Evolutionary conservation across 495 filamentous ascomycete genomes (phyloP).

Genomic region (Xylaria intraflava): DNA sequence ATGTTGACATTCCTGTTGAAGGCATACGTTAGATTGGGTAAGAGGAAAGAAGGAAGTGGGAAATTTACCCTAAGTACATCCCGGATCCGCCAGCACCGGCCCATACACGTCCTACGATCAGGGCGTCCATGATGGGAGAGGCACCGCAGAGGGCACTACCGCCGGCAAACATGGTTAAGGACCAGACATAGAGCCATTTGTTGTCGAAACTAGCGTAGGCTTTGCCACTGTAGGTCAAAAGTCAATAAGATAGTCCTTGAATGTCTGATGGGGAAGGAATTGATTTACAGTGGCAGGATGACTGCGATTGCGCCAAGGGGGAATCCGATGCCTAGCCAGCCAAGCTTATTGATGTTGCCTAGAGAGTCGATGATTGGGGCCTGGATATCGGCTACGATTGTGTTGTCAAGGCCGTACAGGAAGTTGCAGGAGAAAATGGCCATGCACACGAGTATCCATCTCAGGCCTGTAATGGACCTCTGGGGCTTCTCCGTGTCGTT

Average conservation of each 20-base stretch:
- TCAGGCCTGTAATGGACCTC: no score
- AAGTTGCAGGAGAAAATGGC: slow-evolving; percentile 43
- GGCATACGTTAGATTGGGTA: no score
- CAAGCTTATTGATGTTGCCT: slow-evolving; percentile 39
- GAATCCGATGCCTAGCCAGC: slow-evolving; percentile 51
- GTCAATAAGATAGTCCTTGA: slow-evolving; percentile 38
- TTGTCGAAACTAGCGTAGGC: slow-evolving; percentile 45
- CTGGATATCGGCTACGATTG: slow-evolving; percentile 52
- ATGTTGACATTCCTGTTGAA: no score
- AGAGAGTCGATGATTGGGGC: slow-evolving; percentile 42
- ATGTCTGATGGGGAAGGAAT: no score
- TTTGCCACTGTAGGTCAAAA: no score
- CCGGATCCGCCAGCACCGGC: slow-evolving; percentile 34
- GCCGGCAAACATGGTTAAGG: slow-evolving; percentile 46
- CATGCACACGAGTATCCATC: slow-evolving; percentile 34
- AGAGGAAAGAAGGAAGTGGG: slow-evolving; percentile 31
- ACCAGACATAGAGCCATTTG: slow-evolving; percentile 48
- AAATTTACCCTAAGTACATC: slow-evolving; percentile 42
- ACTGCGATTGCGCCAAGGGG: slow-evolving; percentile 40
- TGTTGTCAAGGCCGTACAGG: slow-evolving; percentile 51
- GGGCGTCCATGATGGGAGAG: slow-evolving; percentile 39
- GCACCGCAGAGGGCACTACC: slow-evolving; percentile 47
- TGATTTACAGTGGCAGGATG: no score
- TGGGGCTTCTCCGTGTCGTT: no score
- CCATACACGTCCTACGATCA: slow-evolving; percentile 41